Percentiles rank a stretch among this genome's conserved stretches.
Evolutionary conservation across 352 stramenopile species (phyloP).

Genomic region (Phytophthora pseudosyringae): DNA sequence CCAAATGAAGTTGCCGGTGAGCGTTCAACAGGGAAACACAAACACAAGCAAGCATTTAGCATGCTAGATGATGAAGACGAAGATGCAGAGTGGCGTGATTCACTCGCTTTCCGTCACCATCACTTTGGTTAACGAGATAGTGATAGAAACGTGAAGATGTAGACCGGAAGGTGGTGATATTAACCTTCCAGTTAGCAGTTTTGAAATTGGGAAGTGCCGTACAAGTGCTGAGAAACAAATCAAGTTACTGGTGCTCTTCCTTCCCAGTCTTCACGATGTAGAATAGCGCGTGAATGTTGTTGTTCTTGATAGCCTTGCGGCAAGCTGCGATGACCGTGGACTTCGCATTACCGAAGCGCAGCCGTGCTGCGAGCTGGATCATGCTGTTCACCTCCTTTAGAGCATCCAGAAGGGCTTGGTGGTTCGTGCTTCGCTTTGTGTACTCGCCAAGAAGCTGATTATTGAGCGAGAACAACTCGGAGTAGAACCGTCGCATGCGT

Average conservation of each 20-base stretch:
- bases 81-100: constrained; percentile 41
- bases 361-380: constrained; percentile 89
- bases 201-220: constrained; percentile 2
- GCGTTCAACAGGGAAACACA: constrained; percentile 31
- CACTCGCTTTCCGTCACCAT: constrained; percentile 35
- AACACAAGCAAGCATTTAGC: constrained; percentile 33
- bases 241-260: constrained; percentile 71
- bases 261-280: constrained; percentile 89
- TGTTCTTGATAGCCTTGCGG: constrained; percentile 91
- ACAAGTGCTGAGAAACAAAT: not conserved
- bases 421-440: constrained; percentile 92
- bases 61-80: constrained; percentile 43
- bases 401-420: constrained; percentile 88
- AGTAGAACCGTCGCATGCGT: constrained; percentile 89
- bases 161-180: constrained; percentile 11
- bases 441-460: constrained; percentile 92
- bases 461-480: constrained; percentile 92
- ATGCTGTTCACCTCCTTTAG: constrained; percentile 94
- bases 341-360: constrained; percentile 89
- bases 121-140: constrained; percentile 13
- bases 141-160: not conserved
- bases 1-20: constrained; percentile 6
- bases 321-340: constrained; percentile 82
- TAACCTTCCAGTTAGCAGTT: constrained; percentile 11
- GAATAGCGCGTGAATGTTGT: constrained; percentile 88